Base-by-base conservation (phyloP, 2,329 filamentous ascomycete species). In the Catunica adiposa region DNA sequence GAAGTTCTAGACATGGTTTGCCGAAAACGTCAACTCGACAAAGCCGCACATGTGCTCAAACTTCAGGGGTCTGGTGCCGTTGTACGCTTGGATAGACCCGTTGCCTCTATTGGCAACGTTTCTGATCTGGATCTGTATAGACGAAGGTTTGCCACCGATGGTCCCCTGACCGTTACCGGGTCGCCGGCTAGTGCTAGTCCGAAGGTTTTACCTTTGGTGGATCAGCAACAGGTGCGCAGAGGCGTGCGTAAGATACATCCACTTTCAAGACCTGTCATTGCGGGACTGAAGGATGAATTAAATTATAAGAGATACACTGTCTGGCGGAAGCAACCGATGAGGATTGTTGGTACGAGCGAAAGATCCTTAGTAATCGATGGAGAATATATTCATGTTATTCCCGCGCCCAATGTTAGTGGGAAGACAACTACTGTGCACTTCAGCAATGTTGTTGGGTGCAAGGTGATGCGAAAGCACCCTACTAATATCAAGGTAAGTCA, bases 351-450 rank as follows among this genome's bases (percentile, higher is more conserved):
- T 3, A 78, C 84, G 63, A 85, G 86, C 59, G 84, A 89, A 62
- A 79, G 85, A 57, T 78, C 87, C 8, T 71, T 92, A 44, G 81
- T 84, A 50, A 86, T 94, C 61, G 86, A 90, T 62, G 85, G 85
- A 58, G 87, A 94, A 66, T 92, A 89, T 66, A 80, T 94, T 59
- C 86, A 90, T 67, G 88, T 94, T 62, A 83, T 88, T 76, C 85
- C 86, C 25, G 74, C 78, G 1, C 78, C 77, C 1, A 76, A 76
- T 8, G 75, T 73, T 22, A 75, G 73, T 56, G 78, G 78, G 37
- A 89, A 88, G 70, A 84, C 81, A 34, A 89, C 85, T 2, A 88
- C 85, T 42, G 84, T 90, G 51, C 86, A 89, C 63, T 89, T 90
- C 65, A 84, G 80, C 63, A 85, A 84, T 56, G 84, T 92, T 4